Evolutionary conservation across 768 basidiomycete species (phyloP).

Genomic region (Phlegmacium glaucopus): DNA sequence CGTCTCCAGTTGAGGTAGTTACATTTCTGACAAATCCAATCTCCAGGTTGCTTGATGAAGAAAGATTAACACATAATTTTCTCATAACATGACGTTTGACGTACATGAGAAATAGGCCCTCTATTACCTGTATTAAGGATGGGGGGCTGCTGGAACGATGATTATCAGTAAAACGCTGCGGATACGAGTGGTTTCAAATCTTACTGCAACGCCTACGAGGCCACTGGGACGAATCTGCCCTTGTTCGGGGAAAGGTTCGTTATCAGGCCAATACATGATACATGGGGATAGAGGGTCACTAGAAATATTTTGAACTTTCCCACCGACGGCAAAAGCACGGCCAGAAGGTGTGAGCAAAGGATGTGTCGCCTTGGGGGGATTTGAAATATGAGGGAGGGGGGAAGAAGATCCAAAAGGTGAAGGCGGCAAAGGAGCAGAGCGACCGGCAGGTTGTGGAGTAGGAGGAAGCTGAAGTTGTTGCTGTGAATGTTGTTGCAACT

Average conservation of each 20-base stretch:
- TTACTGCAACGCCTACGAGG: conserved; percentile 52
- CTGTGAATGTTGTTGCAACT: conserved; percentile 4
- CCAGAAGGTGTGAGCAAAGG: conserved; percentile 84
- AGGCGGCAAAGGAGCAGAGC: conserved; percentile 13
- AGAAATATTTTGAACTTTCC: conserved; percentile 78
- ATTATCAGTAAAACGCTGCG: conserved; percentile 2
- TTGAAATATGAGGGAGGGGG: conserved; percentile 10
- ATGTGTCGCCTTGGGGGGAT: conserved; percentile 45
- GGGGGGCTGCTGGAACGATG: conserved; percentile 60
- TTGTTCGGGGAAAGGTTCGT: conserved; percentile 78
- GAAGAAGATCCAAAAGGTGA: conserved; percentile 14
- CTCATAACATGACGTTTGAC: conserved; percentile 31
- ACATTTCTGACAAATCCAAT: conserved; percentile 83
- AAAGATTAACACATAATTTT: background rate
- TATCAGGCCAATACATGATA: conserved; percentile 90
- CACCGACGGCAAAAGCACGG: conserved; percentile 70
- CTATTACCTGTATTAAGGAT: conserved; percentile 88
- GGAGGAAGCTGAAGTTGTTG: conserved; percentile 4
- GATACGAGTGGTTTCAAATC: conserved; percentile 7
- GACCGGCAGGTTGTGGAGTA: conserved; percentile 6
- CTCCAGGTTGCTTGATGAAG: conserved; percentile 58
- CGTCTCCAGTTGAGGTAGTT: conserved; percentile 87
- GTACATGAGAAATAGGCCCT: conserved; percentile 80
- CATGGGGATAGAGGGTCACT: conserved; percentile 68
- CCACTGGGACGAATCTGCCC: conserved; percentile 69